Conservation (phyloP, 768 basidiomycete genomes). For the Guyanaporus albipodus region DNA sequence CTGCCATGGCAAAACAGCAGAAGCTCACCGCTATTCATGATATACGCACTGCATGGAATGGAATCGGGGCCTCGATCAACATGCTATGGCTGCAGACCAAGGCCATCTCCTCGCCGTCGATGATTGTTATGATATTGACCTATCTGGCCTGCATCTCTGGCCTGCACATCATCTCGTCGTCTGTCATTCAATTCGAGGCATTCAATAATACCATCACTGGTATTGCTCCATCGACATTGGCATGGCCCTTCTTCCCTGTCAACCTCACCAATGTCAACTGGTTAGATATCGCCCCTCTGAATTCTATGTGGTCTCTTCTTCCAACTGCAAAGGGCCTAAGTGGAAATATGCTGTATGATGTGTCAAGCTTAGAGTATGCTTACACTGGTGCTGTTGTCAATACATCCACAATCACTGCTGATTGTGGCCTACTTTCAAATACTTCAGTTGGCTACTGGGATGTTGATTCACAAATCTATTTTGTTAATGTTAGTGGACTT, state of each 20-base stretch:
- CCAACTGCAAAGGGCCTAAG: slow-evolving; percentile 9
- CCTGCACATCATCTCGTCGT: slow-evolving; percentile 22
- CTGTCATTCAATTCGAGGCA: slow-evolving; percentile 18
- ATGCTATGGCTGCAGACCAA: slow-evolving; percentile 19
- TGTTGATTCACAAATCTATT: neutral
- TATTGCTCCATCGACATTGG: neutral
- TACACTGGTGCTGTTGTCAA: slow-evolving; percentile 12
- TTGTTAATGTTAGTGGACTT: slow-evolving; percentile 4
- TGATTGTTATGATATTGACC: slow-evolving; percentile 2
- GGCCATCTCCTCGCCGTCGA: slow-evolving; percentile 4
- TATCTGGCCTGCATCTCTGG: slow-evolving; percentile 17
- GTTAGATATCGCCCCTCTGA: neutral
- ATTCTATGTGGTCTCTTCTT: neutral
- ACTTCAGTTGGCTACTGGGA: neutral
- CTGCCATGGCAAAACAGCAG: slow-evolving; percentile 2
- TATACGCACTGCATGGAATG: slow-evolving; percentile 16
- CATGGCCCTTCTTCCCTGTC: neutral
- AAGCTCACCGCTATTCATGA: slow-evolving; percentile 21
- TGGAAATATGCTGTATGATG: slow-evolving; percentile 18
- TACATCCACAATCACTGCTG: slow-evolving; percentile 13
- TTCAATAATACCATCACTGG: too few relatives aligned
- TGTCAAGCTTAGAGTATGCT: neutral
- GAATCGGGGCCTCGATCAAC: slow-evolving; percentile 19
- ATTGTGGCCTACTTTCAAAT: slow-evolving; percentile 14
- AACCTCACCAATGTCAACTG: neutral